Evolutionary conservation across 2,329 filamentous ascomycete species (phyloP), one percentile per base, ranked within the genome.

Genomic region (Emericellopsis cladophorae): DNA sequence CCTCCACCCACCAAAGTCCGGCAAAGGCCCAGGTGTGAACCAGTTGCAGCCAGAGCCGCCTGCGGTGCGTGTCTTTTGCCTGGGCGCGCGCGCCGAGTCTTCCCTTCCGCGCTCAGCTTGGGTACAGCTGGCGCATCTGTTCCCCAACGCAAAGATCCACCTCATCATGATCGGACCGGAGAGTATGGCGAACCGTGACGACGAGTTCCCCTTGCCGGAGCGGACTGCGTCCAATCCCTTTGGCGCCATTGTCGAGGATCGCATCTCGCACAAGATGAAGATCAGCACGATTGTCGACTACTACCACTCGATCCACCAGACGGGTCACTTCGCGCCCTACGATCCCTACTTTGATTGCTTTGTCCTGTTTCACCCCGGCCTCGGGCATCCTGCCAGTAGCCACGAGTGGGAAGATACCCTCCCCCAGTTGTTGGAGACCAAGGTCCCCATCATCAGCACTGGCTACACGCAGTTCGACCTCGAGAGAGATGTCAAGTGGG

Each of bases 331-430:
- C 65, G 79, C 84, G 43, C 92, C 93, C 0, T 95, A 93, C 57
- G 92, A 98, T 57, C 92, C 92, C 1, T 98, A 98, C 66, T 95
- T 98, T 60, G 92, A 98, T 67, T 92, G 85, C 61, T 95, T 98
- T 56, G 80, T 98, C 54, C 74, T 95, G 40, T 98, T 96, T 71
- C 93, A 98, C 55, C 93, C 93, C 0, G 93, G 93, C 8, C 74
- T 98, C 15, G 93, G 92, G 11, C 92, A 98, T 59, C 89, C 93
- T 1, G 87, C 89, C 12, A 90, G 83, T 54, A 85, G 84, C 40
- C 85, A 94, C 53, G 92, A 98, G 60, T 98, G 93, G 92, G 76
- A 83, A 44, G 81, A 90, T 52, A 96, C 92, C 0, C 64, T 98
- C 7, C 92, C 92, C 2, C 72, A 88, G 53, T 73, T 98, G 23